These are phyloP conservation scores for Canna indica DNA, from an alignment of 176 grass and related monocot genomes.

Conservation along the genomic window DNA sequence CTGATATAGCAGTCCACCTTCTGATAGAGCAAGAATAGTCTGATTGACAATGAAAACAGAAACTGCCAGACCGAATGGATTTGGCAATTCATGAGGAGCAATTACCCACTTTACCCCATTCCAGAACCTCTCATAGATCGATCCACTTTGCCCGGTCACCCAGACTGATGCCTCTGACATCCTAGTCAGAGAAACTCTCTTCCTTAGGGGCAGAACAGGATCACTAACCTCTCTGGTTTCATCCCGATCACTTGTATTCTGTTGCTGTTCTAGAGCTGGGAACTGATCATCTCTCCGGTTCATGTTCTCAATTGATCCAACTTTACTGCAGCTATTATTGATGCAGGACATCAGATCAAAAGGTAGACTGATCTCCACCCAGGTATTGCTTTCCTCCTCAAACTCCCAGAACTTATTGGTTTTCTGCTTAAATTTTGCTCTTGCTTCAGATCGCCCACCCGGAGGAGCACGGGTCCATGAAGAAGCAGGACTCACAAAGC, in stretches of 20 bases:
- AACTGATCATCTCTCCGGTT: slow-evolving; percentile 12
- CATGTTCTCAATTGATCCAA: slow-evolving; percentile 52
- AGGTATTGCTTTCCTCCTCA: slow-evolving; percentile 75
- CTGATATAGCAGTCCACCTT: slow-evolving; percentile 72
- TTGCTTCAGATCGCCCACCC: slow-evolving; percentile 26
- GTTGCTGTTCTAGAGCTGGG: slow-evolving; percentile 22
- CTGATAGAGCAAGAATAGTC: slow-evolving; percentile 93
- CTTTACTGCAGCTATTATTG: slow-evolving; percentile 72
- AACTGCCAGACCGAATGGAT: slow-evolving; percentile 41
- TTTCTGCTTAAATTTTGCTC: slow-evolving; percentile 73
- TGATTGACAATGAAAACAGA: slow-evolving; percentile 86
- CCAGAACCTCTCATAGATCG: slow-evolving; percentile 95
- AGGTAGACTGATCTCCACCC: slow-evolving; percentile 78
- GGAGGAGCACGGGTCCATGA: slow-evolving; percentile 41
- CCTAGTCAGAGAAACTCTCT: slow-evolving; percentile 69
- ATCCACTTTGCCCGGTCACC: slow-evolving; percentile 92
- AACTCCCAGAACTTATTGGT: slow-evolving; percentile 80
- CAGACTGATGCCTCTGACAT: slow-evolving; percentile 96
- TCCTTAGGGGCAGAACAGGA: slow-evolving; percentile 45
- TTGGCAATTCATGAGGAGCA: slow-evolving; percentile 86
- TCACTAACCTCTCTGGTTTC: slow-evolving; percentile 23
- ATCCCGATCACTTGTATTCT: slow-evolving; percentile 1
- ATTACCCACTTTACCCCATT: slow-evolving; percentile 88
- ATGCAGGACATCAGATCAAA: slow-evolving; percentile 84
- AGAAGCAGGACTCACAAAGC: slow-evolving; percentile 36